Evolutionary conservation across 352 stramenopile genomes (phyloP).

Genomic region (Phytophthora agathidicida): DNA sequence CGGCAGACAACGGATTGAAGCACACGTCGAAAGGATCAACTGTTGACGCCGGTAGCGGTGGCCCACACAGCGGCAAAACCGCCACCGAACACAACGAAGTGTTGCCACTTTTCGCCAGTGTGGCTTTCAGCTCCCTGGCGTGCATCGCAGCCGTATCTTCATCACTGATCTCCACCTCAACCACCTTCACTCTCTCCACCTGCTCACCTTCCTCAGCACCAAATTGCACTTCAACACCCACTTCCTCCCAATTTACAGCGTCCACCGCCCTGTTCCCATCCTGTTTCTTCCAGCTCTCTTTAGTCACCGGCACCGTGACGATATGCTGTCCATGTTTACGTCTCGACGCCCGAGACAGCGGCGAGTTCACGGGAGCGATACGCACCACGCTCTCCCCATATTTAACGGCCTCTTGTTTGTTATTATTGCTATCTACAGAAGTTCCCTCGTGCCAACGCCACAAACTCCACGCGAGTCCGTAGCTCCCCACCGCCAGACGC

Average conservation of each 20-base stretch:
- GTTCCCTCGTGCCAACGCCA: slow-evolving; percentile 27
- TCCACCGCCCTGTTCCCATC: background rate
- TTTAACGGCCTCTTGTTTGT: background rate
- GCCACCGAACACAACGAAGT: slow-evolving; percentile 28
- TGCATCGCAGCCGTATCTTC: slow-evolving; percentile 8
- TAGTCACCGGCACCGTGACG: slow-evolving; percentile 14
- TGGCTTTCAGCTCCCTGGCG: slow-evolving; percentile 9
- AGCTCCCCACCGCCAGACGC: slow-evolving; percentile 59
- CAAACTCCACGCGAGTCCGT: slow-evolving; percentile 63
- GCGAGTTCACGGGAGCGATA: slow-evolving; percentile 46
- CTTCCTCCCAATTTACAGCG: slow-evolving; percentile 24
- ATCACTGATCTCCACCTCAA: slow-evolving; percentile 51
- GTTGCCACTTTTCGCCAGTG: background rate
- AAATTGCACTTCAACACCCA: slow-evolving; percentile 12
- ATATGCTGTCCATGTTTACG: slow-evolving; percentile 59
- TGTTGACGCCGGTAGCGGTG: slow-evolving; percentile 7
- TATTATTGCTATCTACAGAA: background rate
- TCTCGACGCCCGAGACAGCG: slow-evolving; percentile 47
- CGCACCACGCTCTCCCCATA: slow-evolving; percentile 53
- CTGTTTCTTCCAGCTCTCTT: slow-evolving; percentile 6
- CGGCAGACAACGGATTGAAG: slow-evolving; percentile 43
- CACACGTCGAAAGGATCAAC: slow-evolving; percentile 30
- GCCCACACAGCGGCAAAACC: slow-evolving; percentile 19
- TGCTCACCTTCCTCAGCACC: background rate
- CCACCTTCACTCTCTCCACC: slow-evolving; percentile 24